phyloP scores from a whole-genome alignment of 768 basidiomycete genomes.

The Myochromella boudieri region DNA sequence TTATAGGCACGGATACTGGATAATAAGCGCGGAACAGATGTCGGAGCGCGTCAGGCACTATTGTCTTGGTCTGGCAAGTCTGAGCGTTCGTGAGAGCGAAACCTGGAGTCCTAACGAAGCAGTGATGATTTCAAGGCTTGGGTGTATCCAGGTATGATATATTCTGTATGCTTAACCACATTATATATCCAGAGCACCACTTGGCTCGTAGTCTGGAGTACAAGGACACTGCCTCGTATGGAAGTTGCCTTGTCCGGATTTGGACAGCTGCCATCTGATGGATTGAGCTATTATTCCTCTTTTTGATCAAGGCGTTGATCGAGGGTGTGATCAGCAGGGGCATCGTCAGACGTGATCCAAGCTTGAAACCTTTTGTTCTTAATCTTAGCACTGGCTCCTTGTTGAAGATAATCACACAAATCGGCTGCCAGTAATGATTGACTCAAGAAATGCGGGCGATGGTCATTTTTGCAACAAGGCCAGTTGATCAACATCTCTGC shows the following conservation, averaged over 20 bases:
- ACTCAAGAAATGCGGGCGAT: too few relatives aligned
- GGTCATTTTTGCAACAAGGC: not conserved
- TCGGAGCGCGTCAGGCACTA: slow-evolving; percentile 6
- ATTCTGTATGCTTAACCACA: slow-evolving; percentile 9
- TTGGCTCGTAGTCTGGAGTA: slow-evolving; percentile 18
- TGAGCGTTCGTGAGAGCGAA: slow-evolving; percentile 5
- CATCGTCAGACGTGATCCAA: too few relatives aligned
- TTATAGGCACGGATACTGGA: slow-evolving; percentile 12
- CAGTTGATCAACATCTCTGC: not conserved
- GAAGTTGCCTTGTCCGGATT: slow-evolving; percentile 30
- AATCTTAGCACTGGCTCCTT: too few relatives aligned
- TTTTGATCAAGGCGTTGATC: too few relatives aligned
- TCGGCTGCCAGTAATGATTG: too few relatives aligned
- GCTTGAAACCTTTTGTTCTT: too few relatives aligned
- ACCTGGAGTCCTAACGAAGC: not conserved
- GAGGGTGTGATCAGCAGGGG: too few relatives aligned
- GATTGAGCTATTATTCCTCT: too few relatives aligned
- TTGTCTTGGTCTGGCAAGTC: slow-evolving; percentile 13
- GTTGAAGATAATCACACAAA: too few relatives aligned
- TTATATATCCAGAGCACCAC: slow-evolving; percentile 28
- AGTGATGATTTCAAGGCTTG: slow-evolving; percentile 2
- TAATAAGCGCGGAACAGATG: slow-evolving; percentile 15
- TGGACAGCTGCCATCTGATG: too few relatives aligned
- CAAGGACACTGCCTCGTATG: slow-evolving; percentile 31
- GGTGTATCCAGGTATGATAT: slow-evolving; percentile 6